These are phyloP conservation scores for Ceratobasidium theobromae DNA, from an alignment of 1,284 basidiomycete species.

Conservation along the genomic window DNA sequence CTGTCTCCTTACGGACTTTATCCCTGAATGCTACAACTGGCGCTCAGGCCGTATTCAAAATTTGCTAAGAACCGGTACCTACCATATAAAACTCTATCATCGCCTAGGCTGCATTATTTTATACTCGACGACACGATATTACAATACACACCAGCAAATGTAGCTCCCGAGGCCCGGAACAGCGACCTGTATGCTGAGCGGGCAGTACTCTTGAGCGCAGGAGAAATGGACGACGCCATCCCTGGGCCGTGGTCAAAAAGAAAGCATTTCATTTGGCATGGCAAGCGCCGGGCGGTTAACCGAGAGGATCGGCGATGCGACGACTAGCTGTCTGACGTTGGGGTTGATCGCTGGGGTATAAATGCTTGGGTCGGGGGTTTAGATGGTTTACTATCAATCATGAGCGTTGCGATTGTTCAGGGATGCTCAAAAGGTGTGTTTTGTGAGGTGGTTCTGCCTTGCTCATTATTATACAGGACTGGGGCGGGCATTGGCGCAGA, in stretches of 20 bases:
- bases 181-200: constrained; percentile 71
- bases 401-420: constrained; percentile 35
- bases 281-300: constrained; percentile 15
- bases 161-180: constrained; percentile 61
- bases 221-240: constrained; percentile 43
- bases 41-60: neutral
- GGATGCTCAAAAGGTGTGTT: constrained; percentile 35
- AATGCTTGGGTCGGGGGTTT: neutral
- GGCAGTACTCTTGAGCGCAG: constrained; percentile 50
- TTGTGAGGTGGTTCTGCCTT: neutral
- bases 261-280: neutral
- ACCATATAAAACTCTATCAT: constrained; percentile 58
- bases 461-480: constrained; percentile 19
- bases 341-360: neutral
- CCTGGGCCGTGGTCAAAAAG: constrained; percentile 34
- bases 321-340: neutral
- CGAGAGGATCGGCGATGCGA: no score
- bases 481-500: constrained; percentile 33
- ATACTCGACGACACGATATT: neutral
- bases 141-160: constrained; percentile 58
- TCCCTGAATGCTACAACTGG: constrained; percentile 58
- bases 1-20: constrained; percentile 60
- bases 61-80: constrained; percentile 27
- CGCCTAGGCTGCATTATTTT: constrained; percentile 47
- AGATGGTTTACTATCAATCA: neutral